Conservation (phyloP, 2,329 filamentous ascomycete species). For the Malbranchea cinnamomea region DNA sequence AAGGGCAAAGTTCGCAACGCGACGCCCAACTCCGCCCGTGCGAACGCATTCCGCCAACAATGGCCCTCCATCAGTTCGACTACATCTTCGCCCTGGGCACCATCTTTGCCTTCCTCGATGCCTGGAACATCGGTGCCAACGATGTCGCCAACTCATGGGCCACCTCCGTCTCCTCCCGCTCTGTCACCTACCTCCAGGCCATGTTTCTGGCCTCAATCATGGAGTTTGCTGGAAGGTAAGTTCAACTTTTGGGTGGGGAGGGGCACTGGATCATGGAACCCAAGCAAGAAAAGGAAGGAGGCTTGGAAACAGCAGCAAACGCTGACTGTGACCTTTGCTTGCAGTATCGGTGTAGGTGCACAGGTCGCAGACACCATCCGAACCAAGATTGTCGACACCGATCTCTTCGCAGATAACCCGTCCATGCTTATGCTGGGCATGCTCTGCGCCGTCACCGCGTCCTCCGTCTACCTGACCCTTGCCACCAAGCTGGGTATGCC, state of each 20-base stretch:
- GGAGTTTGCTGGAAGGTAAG: no score
- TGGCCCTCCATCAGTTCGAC: conserved; percentile 47
- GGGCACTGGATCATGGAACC: no score
- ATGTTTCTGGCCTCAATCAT: conserved; percentile 53
- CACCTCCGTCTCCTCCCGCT: conserved; percentile 66
- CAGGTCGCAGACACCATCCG: conserved; percentile 65
- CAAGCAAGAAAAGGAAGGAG: no score
- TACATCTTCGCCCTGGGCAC: conserved; percentile 66
- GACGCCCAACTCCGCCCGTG: no score
- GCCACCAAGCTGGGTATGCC: conserved; percentile 59
- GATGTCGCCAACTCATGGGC: conserved; percentile 79
- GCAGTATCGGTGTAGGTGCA: conserved; percentile 51
- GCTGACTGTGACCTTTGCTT: no score
- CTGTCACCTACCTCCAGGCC: conserved; percentile 54
- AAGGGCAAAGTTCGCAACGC: no score
- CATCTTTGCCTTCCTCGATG: conserved; percentile 59
- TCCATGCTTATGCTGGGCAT: conserved; percentile 56
- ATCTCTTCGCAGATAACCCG: conserved; percentile 44
- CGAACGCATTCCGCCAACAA: conserved; percentile 31
- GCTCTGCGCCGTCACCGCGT: conserved; percentile 47
- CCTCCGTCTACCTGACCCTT: conserved; percentile 65
- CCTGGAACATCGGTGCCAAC: conserved; percentile 67
- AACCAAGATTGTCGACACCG: conserved; percentile 54
- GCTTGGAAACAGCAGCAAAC: no score
- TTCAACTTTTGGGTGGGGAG: no score